Conservation (phyloP, 2,329 filamentous ascomycete genomes). For the Colletotrichum eleusines region DNA sequence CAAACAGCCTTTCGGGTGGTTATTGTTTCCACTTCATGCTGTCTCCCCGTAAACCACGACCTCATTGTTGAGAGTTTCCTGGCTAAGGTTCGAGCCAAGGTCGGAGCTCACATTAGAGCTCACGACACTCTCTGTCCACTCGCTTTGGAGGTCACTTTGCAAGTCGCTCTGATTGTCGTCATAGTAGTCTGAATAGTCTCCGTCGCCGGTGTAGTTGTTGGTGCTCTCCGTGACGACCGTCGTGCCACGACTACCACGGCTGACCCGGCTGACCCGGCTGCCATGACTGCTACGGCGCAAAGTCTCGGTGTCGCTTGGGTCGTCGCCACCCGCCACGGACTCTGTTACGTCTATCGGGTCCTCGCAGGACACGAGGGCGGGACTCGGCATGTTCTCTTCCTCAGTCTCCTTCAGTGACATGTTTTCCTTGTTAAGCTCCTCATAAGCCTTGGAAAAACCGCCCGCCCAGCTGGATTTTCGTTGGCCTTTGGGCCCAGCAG, state of each 20-base stretch:
- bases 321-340: slow-evolving; percentile 46
- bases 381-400: slow-evolving; percentile 60
- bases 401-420: slow-evolving; percentile 71
- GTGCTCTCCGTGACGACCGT: slow-evolving; percentile 60
- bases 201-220: slow-evolving; percentile 53
- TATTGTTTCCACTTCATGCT: slow-evolving; percentile 9
- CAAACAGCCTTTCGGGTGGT: not conserved
- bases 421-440: slow-evolving; percentile 73
- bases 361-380: slow-evolving; percentile 18
- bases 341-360: slow-evolving; percentile 35
- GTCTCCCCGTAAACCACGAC: slow-evolving; percentile 52
- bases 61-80: slow-evolving; percentile 43
- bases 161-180: slow-evolving; percentile 49
- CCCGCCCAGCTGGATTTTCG: slow-evolving; percentile 80
- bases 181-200: slow-evolving; percentile 50
- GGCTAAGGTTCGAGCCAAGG: slow-evolving; percentile 32
- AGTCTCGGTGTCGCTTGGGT: slow-evolving; percentile 64
- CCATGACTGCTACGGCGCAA: slow-evolving; percentile 60
- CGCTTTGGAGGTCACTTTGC: slow-evolving; percentile 52
- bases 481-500: slow-evolving; percentile 62
- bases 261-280: slow-evolving; percentile 43
- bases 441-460: slow-evolving; percentile 60
- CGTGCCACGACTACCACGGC: slow-evolving; percentile 56
- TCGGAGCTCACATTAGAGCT: slow-evolving; percentile 28
- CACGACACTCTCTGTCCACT: slow-evolving; percentile 62